Base-by-base conservation (phyloP, 2,329 filamentous ascomycete genomes). In the Nemania bipapillata region DNA sequence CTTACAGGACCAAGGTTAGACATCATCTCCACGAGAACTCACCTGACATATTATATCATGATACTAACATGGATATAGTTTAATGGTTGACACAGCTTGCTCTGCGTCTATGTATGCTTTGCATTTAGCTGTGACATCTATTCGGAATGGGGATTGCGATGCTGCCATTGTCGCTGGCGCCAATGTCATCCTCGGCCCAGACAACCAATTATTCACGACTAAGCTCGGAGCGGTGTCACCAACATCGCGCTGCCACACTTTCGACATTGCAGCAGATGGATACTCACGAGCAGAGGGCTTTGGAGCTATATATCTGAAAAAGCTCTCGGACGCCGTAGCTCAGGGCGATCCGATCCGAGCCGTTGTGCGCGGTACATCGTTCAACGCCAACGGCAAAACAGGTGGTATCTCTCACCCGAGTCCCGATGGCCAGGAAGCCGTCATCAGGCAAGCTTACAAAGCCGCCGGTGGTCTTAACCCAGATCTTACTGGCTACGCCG, bases 61-160 rank as follows among this genome's bases (percentile, higher is more conserved):
- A 45, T 15, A 5, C 22, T 47, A 26, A 32, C 6, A 8, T 32
- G 30, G 1, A 77, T 76, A 2, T 71, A 80, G 7, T 77, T 72
- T 80, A 15, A 74, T 74, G 9, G 63, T 80, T 26, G 76, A 82
- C 42, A 80, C 79, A 5, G 80, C 77, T 2, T 82, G 80, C 60
- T 80, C 79, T 0, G 75, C 76, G 22, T 75, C 73, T 22, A 70
- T 81, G 58, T 73, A 78, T 4, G 77, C 75, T 4, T 24, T 78
- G 1, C 75, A 78, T 50, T 45, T 73, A 45, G 76, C 73, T 0
- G 63, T 70, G 17, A 30, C 49, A 3, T 32, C 66, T 11, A 69
- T 75, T 3, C 26, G 47, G 2, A 65, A 55, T 28, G 67, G 66
- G 12, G 71, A 74, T 12, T 70, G 69, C 12, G 64, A 68, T 12